Evolutionary conservation across 1,284 basidiomycete species (phyloP).

Genomic region (Cystobasidium slooffiae): DNA sequence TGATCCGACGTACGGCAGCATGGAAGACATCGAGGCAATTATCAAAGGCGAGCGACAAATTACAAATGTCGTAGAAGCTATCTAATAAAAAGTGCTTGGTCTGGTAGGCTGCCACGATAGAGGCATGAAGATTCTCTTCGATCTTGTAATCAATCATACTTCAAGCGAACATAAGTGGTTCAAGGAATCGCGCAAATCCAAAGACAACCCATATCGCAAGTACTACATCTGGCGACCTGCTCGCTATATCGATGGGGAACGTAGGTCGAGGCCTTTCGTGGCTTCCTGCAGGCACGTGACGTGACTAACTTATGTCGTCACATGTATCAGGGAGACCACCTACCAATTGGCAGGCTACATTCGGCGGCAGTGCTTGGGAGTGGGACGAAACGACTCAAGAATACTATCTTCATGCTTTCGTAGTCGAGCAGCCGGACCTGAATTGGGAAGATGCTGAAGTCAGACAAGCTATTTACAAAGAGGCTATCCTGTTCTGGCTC

Average conservation of each 20-base stretch:
- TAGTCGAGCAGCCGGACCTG: constrained; percentile 73
- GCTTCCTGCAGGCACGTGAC: background rate
- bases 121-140: constrained; percentile 61
- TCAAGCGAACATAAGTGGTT: constrained; percentile 72
- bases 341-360: constrained; percentile 39
- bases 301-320: background rate
- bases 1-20: constrained; percentile 22
- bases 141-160: constrained; percentile 44
- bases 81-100: background rate
- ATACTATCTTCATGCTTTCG: constrained; percentile 76
- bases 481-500: constrained; percentile 69
- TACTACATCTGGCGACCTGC: constrained; percentile 82
- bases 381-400: constrained; percentile 70
- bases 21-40: constrained; percentile 37
- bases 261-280: constrained; percentile 8
- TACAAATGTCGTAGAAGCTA: no score
- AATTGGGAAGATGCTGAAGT: constrained; percentile 72
- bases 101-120: constrained; percentile 64
- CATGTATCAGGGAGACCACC: constrained; percentile 20
- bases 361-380: constrained; percentile 73
- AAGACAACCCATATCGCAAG: constrained; percentile 67
- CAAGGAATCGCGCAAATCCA: constrained; percentile 66
- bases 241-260: constrained; percentile 60
- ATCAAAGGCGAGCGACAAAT: constrained; percentile 52
- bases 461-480: constrained; percentile 35